Evolutionary conservation across 768 basidiomycete species (phyloP), one percentile per base, ranked within the genome.

Genomic region (Hericium alpestre): DNA sequence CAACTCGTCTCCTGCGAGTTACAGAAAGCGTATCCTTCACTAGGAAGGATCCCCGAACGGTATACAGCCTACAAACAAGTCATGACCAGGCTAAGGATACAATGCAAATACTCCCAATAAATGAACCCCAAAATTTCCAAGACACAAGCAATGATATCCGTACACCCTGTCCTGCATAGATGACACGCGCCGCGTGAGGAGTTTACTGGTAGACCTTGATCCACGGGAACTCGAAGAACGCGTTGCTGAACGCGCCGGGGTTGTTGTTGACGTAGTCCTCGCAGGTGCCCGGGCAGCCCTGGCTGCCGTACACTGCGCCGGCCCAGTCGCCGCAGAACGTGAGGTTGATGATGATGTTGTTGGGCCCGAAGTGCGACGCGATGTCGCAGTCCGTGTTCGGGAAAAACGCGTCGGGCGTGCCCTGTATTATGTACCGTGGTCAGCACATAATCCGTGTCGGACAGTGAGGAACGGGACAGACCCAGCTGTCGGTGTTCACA

Each of bases 261-360:
- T 57, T 53, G 22, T 20, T 53, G 49, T 53, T 53, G 27, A 49
- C 51, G 22, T 41, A 57, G 51, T 53, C 39, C 11, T 23, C 38
- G 48, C 58, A 61, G 22, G 40, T 46, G 18, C 56, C 39, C 6
- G 59, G 59, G 40, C 61, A 63, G 18, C 58, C 61, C n/a, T 53
- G 52, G 18, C 49, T 38, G 27, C 46, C 56, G 49, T 63, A 64
- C 16, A 53, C 54, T 39, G 13, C 38, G 46, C 57, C 57, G 12
- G 57, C 57, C 43, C 51, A 58, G 41, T 59, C 55, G 18, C 58
- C 62, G 52, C 86, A 86, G 64, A 87, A 79, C 1, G 84, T 81
- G 56, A 86, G 73, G 61, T 88, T 81, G 62, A 89, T 82, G 59
- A 87, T 72, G 56, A 87, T 86, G 59, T 80, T 82, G 64, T 86